A percentile compares a stretch with the other conserved stretches of the same genome.
Conservation (phyloP, 2,329 filamentous ascomycete genomes). For the Microdochium bolleyi region DNA sequence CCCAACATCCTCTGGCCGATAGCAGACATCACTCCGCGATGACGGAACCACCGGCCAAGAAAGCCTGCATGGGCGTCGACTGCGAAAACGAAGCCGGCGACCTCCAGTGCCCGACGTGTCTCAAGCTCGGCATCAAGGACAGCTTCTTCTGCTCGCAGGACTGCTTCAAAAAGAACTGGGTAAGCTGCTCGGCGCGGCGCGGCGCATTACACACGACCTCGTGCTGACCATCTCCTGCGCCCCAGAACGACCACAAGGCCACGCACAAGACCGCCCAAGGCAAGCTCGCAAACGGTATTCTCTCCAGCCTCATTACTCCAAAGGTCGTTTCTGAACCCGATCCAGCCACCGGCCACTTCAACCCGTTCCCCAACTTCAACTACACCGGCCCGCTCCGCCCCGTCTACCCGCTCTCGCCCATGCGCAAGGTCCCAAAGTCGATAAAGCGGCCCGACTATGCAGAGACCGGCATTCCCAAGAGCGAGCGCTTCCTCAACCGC, state of each 20-base stretch:
- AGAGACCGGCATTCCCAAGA: slow-evolving; percentile 66
- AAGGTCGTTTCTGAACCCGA: slow-evolving; percentile 85
- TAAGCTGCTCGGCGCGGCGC: slow-evolving; percentile 36
- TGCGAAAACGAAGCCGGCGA: slow-evolving; percentile 81
- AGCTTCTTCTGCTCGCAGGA: slow-evolving; percentile 98
- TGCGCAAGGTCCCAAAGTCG: slow-evolving; percentile 65
- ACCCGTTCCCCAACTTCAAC: slow-evolving; percentile 82
- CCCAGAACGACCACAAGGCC: slow-evolving; percentile 72
- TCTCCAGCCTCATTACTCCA: slow-evolving; percentile 67
- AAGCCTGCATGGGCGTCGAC: slow-evolving; percentile 72
- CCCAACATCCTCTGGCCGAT: slow-evolving; percentile 1
- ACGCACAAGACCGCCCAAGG: slow-evolving; percentile 63
- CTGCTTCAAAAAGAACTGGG: slow-evolving; percentile 99
- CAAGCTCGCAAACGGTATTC: slow-evolving; percentile 50
- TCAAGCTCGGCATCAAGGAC: slow-evolving; percentile 79
- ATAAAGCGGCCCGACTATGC: slow-evolving; percentile 87
- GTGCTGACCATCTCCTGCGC: slow-evolving; percentile 3
- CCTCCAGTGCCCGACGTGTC: slow-evolving; percentile 89
- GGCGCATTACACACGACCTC: not conserved
- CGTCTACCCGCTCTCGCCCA: slow-evolving; percentile 74
- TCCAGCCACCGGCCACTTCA: slow-evolving; percentile 82
- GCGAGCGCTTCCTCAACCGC: slow-evolving; percentile 54
- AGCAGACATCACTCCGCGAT: slow-evolving; percentile 22
- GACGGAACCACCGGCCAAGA: slow-evolving; percentile 45
- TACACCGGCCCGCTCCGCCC: slow-evolving; percentile 79